phyloP scores from a whole-genome alignment of 2,329 filamentous ascomycete genomes.

The Bipolaris bicolor region DNA sequence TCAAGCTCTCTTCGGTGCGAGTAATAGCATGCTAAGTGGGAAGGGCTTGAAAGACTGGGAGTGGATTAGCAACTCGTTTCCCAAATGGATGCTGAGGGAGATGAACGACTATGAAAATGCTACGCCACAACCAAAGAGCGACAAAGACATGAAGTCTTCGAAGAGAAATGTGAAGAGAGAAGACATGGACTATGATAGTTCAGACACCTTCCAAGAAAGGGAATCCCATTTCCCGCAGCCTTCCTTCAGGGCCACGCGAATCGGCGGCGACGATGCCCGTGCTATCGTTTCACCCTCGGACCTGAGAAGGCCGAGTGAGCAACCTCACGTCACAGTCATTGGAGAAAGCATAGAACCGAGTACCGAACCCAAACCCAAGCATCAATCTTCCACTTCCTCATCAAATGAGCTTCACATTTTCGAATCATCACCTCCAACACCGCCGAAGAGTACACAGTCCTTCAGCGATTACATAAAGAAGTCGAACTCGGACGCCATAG shows the following conservation, averaged over 20 bases:
- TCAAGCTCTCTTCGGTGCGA: slow-evolving; percentile 52
- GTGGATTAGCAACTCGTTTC: slow-evolving; percentile 39
- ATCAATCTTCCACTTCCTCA: background rate
- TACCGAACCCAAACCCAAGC: background rate
- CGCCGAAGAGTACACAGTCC: slow-evolving; percentile 9
- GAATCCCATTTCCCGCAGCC: slow-evolving; percentile 24
- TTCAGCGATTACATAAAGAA: background rate
- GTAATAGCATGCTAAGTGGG: slow-evolving; percentile 43
- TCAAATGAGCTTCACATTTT: background rate
- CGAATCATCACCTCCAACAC: background rate
- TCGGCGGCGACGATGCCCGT: slow-evolving; percentile 25
- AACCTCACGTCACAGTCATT: slow-evolving; percentile 9
- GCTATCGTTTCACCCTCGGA: slow-evolving; percentile 44
- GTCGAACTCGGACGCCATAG: slow-evolving; percentile 1
- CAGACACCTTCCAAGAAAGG: background rate
- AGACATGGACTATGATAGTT: slow-evolving; percentile 10
- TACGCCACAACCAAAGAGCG: background rate
- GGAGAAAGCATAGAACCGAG: background rate
- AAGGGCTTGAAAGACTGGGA: slow-evolving; percentile 41
- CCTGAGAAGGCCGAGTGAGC: slow-evolving; percentile 34
- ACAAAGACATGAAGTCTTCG: background rate
- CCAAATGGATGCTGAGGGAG: slow-evolving; percentile 42
- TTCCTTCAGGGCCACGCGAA: slow-evolving; percentile 18
- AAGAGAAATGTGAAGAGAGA: slow-evolving; percentile 25
- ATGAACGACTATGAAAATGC: slow-evolving; percentile 20